Evolutionary conservation across 2,329 filamentous ascomycete genomes (phyloP).

Genomic region (Didymella lethalis): DNA sequence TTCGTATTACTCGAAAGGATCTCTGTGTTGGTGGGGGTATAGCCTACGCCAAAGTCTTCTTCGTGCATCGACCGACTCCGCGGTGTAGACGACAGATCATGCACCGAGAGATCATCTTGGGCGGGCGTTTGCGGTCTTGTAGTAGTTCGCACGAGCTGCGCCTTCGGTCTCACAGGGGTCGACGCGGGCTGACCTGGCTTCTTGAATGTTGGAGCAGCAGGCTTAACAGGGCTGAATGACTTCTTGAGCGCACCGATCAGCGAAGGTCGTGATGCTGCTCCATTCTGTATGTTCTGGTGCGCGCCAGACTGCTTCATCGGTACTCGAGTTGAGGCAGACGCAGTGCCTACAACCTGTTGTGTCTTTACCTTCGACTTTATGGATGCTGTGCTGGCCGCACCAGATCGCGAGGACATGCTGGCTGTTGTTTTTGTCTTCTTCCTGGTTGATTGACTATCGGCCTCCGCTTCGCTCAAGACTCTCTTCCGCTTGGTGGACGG

Average conservation of each 20-base stretch:
- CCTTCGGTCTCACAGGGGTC: constrained; percentile 25
- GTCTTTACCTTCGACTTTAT: background rate
- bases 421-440: constrained; percentile 9
- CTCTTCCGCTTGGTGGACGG: constrained; percentile 22
- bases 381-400: background rate
- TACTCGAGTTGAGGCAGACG: background rate
- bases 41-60: constrained; percentile 11
- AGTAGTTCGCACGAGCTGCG: constrained; percentile 8
- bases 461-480: background rate
- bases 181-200: constrained; percentile 29
- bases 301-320: constrained; percentile 1
- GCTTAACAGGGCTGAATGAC: constrained; percentile 13
- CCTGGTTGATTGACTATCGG: background rate
- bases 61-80: constrained; percentile 9
- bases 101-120: constrained; percentile 6
- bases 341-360: background rate
- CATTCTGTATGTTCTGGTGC: constrained; percentile 7
- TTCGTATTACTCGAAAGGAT: constrained; percentile 54
- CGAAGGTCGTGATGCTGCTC: constrained; percentile 12
- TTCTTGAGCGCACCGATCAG: constrained; percentile 28
- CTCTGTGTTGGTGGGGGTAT: constrained; percentile 21
- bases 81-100: constrained; percentile 27
- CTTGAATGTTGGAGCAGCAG: constrained; percentile 24
- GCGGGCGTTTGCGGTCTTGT: constrained; percentile 20
- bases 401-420: background rate